Evolutionary conservation across 352 stramenopile species (phyloP), one percentile per base, ranked within the genome.

Genomic region (Phytophthora megakarya): DNA sequence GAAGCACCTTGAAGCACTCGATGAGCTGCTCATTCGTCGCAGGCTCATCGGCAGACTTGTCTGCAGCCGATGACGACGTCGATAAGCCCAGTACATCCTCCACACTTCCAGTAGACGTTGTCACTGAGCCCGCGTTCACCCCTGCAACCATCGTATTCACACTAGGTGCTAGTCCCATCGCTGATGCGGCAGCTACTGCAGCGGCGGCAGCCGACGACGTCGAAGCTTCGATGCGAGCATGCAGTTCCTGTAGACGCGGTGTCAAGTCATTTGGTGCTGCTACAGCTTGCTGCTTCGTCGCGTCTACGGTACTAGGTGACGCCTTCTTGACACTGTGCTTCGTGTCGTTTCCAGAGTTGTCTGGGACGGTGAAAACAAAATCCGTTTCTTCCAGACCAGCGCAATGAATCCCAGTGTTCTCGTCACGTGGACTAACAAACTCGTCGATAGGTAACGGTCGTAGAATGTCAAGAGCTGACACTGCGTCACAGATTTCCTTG

Each of bases 61-160:
- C 54, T 18, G 18, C 51, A 28, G n/a, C 35, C 8, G 40, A 61
- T 26, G 49, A 42, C 26, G 58, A 28, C 0, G 75, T 71, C 40
- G 83, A 73, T 25, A 89, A 66, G 23, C 77, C 77, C 23, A 76
- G 61, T 23, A 75, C 53, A 25, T 88, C 76, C 42, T 84, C 81
- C 6, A 62, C 68, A 16, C 26, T 61, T 13, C 56, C 51, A 18
- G 53, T 38, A 26, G 62, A 64, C 7, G 39, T 28, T n/a, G 45
- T 12, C 6, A 57, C 23, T 19, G 38, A 49, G n/a, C 44, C 51
- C 5, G 44, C 48, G n/a, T 59, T 68, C 21, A 71, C 71, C 65
- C 73, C 26, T 35, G 63, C 23, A 73, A 70, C 50, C 63, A 61
- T 45, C 19, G 74, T 23, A 30, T 52, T 65, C 22, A 65, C 37